Evolutionary conservation across 2,329 filamentous ascomycete species (phyloP).

Genomic region (Apiospora marii): DNA sequence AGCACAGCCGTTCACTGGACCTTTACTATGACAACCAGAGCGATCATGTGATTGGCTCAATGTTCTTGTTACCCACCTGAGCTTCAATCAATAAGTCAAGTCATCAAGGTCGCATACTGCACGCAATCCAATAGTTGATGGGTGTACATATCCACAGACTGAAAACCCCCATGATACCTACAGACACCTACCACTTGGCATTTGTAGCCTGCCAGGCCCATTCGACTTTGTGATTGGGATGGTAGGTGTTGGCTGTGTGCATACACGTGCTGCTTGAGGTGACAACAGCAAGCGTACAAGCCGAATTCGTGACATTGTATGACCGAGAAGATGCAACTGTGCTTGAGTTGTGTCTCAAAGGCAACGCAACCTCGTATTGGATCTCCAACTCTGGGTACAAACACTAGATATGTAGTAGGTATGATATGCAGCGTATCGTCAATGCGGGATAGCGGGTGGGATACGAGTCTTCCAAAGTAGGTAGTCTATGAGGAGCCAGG

Average conservation of each 20-base stretch:
- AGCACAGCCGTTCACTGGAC: neutral
- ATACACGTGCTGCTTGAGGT: neutral
- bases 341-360: conserved; percentile 4
- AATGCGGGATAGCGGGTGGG: neutral
- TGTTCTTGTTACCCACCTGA: neutral
- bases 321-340: neutral
- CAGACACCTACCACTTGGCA: no score
- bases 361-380: conserved; percentile 3
- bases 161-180: neutral
- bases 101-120: neutral
- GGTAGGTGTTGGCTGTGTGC: neutral
- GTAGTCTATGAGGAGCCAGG: neutral
- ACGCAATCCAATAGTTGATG: neutral
- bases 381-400: neutral
- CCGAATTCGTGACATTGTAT: neutral
- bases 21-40: conserved; percentile 23
- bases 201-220: no score
- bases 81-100: conserved; percentile 9
- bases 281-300: neutral
- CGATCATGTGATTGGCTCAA: conserved; percentile 12
- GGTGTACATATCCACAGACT: neutral
- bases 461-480: neutral
- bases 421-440: neutral
- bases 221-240: neutral
- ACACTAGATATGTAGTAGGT: neutral